These are phyloP conservation scores for Bauhinia variegata DNA, from an alignment of 306 rosid genomes.

Conservation along the genomic window DNA sequence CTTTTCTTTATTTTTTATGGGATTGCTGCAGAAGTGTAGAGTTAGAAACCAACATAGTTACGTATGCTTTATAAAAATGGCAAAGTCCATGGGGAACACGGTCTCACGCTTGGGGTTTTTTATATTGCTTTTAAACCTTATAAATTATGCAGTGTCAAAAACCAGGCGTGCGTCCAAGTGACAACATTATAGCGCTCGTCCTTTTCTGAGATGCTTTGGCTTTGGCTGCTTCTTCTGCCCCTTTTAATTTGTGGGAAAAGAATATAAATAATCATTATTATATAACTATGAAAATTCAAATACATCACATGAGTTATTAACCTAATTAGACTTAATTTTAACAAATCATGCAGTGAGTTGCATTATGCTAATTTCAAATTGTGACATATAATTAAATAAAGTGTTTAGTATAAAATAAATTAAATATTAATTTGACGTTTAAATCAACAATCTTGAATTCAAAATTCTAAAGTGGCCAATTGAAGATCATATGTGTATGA, in stretches of 20 bases:
- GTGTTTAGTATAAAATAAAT: too few relatives aligned
- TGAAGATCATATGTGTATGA: neutral
- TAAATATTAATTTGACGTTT: too few relatives aligned
- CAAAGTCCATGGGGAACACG: constrained; percentile 56
- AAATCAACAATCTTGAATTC: too few relatives aligned
- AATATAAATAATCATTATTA: too few relatives aligned
- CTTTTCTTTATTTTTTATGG: neutral
- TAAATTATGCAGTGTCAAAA: constrained; percentile 26
- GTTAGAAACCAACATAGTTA: constrained; percentile 74
- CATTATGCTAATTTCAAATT: too few relatives aligned
- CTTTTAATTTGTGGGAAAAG: neutral
- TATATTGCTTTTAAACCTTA: constrained; percentile 35
- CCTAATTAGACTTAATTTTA: too few relatives aligned
- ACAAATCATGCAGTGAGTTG: too few relatives aligned
- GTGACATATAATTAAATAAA: too few relatives aligned
- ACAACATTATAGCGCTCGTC: constrained; percentile 53
- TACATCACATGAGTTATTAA: too few relatives aligned
- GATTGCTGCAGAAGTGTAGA: constrained; percentile 45
- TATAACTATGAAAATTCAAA: too few relatives aligned
- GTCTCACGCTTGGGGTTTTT: constrained; percentile 35
- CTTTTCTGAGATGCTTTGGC: constrained; percentile 36
- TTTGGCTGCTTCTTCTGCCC: constrained; percentile 52
- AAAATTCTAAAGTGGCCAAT: too few relatives aligned
- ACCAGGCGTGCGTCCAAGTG: constrained; percentile 56
- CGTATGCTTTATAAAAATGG: constrained; percentile 52